These are phyloP conservation scores for Scopulariopsis brevicaulis DNA, from an alignment of 2,329 filamentous ascomycete genomes.

Conservation along the genomic window DNA sequence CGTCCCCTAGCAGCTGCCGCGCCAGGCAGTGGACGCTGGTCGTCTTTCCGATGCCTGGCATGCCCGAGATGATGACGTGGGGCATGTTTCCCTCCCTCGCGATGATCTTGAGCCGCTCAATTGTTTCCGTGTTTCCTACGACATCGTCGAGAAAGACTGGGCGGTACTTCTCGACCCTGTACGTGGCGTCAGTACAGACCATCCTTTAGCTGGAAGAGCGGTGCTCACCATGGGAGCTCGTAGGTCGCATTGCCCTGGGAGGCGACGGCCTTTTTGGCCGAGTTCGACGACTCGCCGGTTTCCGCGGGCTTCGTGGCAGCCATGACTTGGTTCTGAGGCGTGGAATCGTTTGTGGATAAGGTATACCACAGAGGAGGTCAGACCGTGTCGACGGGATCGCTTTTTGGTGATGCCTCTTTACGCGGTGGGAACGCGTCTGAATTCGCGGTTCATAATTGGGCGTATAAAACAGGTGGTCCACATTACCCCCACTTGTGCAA, in stretches of 20 bases:
- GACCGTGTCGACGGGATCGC: background rate
- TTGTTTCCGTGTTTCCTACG: constrained; percentile 94
- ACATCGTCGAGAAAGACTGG: constrained; percentile 93
- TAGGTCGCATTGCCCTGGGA: constrained; percentile 46
- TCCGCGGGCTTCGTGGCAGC: constrained; percentile 36
- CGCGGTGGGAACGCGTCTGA: background rate
- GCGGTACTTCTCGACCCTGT: constrained; percentile 95
- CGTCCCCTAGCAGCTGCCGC: constrained; percentile 77
- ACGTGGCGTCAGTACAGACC: constrained; percentile 11
- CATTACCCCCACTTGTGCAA: background rate
- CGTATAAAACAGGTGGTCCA: background rate
- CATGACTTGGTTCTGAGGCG: constrained; percentile 20
- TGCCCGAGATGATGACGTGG: constrained; percentile 97
- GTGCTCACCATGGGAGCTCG: constrained; percentile 64
- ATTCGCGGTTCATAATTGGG: background rate
- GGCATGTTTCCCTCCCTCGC: constrained; percentile 99
- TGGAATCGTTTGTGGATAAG: background rate
- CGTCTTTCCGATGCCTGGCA: constrained; percentile 98
- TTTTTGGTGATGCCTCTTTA: background rate
- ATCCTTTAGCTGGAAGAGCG: background rate
- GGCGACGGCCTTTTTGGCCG: constrained; percentile 43
- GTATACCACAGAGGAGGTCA: background rate
- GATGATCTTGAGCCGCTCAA: constrained; percentile 95
- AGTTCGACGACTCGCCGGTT: constrained; percentile 48
- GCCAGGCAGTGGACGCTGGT: constrained; percentile 91